Conservation (phyloP, 768 basidiomycete genomes). For the Heimioporus sp. region DNA sequence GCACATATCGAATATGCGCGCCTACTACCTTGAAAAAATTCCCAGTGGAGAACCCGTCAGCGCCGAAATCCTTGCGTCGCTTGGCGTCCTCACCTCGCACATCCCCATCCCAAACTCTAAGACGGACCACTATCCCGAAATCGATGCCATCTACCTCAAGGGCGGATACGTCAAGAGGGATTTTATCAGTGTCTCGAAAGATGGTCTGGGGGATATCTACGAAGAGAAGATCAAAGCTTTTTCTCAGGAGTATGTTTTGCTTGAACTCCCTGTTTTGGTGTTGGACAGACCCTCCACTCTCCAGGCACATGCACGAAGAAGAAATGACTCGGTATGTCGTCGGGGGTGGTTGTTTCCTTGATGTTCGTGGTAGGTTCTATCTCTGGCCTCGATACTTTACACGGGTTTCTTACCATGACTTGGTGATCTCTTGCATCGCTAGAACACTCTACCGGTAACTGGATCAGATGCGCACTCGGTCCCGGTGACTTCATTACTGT, state of each 20-base stretch:
- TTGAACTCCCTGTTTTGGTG: no score
- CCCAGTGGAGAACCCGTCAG: constrained; percentile 71
- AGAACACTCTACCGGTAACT: constrained; percentile 65
- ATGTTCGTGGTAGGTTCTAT: constrained; percentile 65
- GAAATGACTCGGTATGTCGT: constrained; percentile 90
- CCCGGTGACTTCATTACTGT: constrained; percentile 82
- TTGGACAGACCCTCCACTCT: neutral
- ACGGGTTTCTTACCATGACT: neutral
- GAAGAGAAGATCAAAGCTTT: constrained; percentile 79
- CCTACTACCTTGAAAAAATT: constrained; percentile 67
- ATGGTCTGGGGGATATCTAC: constrained; percentile 75
- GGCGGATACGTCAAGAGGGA: constrained; percentile 81
- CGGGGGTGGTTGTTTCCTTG: constrained; percentile 83
- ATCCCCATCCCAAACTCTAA: constrained; percentile 53
- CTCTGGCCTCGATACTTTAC: no score
- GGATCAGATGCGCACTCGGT: constrained; percentile 75
- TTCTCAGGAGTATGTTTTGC: constrained; percentile 65
- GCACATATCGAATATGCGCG: constrained; percentile 47
- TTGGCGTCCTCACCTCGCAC: constrained; percentile 39
- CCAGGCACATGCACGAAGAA: constrained; percentile 88
- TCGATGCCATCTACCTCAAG: constrained; percentile 62
- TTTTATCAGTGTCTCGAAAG: constrained; percentile 69
- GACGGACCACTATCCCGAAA: constrained; percentile 41
- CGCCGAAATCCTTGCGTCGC: constrained; percentile 16
- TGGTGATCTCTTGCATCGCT: neutral